Conservation (phyloP, 202 grass and related monocot species). For the Cymbopogon flexuosus region DNA sequence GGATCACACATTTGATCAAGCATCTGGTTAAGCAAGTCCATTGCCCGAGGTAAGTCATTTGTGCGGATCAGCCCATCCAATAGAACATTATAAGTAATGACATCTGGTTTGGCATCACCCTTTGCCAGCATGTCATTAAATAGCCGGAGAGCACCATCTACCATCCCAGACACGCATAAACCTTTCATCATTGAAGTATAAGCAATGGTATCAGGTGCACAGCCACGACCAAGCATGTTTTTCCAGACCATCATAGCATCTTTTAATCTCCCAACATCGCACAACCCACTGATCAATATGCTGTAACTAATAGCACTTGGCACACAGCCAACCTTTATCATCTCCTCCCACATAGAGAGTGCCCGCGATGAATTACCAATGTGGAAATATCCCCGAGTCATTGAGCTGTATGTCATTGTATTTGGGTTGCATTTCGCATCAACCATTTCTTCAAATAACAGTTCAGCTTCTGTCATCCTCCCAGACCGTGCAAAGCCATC, state of each 20-base stretch:
- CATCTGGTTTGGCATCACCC: conserved; percentile 60
- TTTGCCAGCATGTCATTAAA: conserved; percentile 70
- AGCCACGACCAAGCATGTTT: conserved; percentile 65
- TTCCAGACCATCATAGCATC: conserved; percentile 98
- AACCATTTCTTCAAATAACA: conserved; percentile 58
- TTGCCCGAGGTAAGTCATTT: conserved; percentile 48
- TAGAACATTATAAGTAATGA: conserved; percentile 64
- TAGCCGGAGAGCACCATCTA: conserved; percentile 60
- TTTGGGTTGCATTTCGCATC: conserved; percentile 56
- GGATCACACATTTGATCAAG: conserved; percentile 75
- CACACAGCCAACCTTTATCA: conserved; percentile 42
- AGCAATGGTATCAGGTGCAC: conserved; percentile 59
- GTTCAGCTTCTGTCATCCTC: conserved; percentile 53
- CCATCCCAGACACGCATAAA: conserved; percentile 66
- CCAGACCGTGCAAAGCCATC: conserved; percentile 55
- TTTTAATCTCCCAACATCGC: conserved; percentile 65
- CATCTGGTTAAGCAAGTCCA: conserved; percentile 68
- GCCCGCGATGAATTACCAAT: conserved; percentile 44
- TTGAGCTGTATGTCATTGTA: conserved; percentile 72
- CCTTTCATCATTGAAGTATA: conserved; percentile 94
- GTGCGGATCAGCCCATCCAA: conserved; percentile 53
- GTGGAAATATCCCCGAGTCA: conserved; percentile 68
- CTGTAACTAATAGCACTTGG: conserved; percentile 74
- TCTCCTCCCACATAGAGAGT: conserved; percentile 61
- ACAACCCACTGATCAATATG: conserved; percentile 75